Evolutionary conservation across 768 basidiomycete species (phyloP).

Genomic region (Boletus eberwhitei): DNA sequence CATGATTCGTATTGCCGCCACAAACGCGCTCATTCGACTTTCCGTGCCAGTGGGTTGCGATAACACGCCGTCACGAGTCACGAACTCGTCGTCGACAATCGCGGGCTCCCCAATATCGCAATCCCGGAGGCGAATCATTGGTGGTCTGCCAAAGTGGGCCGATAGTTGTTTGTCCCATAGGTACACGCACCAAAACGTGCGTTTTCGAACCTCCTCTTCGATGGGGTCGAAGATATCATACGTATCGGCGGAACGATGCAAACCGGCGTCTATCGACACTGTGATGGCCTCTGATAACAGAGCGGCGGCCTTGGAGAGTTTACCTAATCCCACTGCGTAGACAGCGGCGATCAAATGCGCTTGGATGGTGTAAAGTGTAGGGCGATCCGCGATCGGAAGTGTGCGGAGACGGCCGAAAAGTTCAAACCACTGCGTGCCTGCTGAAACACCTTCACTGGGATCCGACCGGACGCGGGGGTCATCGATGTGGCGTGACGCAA

Average conservation of each 20-base stretch:
- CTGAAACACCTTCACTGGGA: conserved; percentile 78
- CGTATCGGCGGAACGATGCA: conserved; percentile 83
- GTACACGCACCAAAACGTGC: conserved; percentile 96
- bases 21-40: conserved; percentile 78
- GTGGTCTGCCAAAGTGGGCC: conserved; percentile 86
- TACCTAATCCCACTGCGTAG: conserved; percentile 88
- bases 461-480: conserved; percentile 85
- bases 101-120: conserved; percentile 89
- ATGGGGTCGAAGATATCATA: conserved; percentile 87
- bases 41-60: conserved; percentile 68
- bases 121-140: conserved; percentile 81
- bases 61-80: conserved; percentile 68
- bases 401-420: conserved; percentile 83
- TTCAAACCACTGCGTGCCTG: conserved; percentile 90
- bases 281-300: conserved; percentile 85
- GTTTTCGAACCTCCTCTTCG: conserved; percentile 88
- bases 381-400: conserved; percentile 83
- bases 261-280: conserved; percentile 82
- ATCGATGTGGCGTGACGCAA: conserved; percentile 90
- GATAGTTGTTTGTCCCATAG: conserved; percentile 94
- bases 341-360: conserved; percentile 89
- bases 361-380: conserved; percentile 90
- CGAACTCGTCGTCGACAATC: conserved; percentile 85
- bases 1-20: conserved; percentile 72
- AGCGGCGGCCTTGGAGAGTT: conserved; percentile 81